Evolutionary conservation across 2,329 filamentous ascomycete genomes (phyloP).

Genomic region (Diaporthe vaccinii): DNA sequence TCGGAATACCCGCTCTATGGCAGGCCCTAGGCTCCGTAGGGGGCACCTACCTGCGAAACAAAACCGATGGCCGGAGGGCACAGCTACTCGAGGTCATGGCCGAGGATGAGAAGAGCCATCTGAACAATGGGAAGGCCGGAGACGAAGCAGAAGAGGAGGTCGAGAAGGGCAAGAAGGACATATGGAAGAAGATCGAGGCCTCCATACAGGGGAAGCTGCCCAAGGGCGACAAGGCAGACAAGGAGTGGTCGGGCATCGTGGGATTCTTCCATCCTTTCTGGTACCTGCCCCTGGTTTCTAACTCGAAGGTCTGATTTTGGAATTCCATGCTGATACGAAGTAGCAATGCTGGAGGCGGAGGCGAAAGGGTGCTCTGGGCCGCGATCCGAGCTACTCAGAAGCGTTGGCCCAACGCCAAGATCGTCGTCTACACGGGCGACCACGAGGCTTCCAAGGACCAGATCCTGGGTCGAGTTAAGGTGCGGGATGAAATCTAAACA

Average conservation of each 20-base stretch:
- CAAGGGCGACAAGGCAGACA: conserved; percentile 58
- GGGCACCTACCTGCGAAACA: conserved; percentile 73
- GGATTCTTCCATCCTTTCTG: conserved; percentile 99
- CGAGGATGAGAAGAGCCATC: conserved; percentile 55
- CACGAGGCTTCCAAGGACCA: conserved; percentile 85
- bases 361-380: conserved; percentile 96
- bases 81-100: conserved; percentile 68
- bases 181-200: conserved; percentile 78
- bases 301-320: not conserved
- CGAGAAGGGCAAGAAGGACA: conserved; percentile 63
- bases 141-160: conserved; percentile 49
- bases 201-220: conserved; percentile 53
- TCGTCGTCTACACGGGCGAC: conserved; percentile 95
- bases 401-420: conserved; percentile 89
- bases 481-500: conserved; percentile 51
- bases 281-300: conserved; percentile 61
- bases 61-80: conserved; percentile 72
- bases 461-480: conserved; percentile 84
- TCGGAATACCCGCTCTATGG: conserved; percentile 55
- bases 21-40: conserved; percentile 57
- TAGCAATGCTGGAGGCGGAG: conserved; percentile 95
- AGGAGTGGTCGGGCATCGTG: conserved; percentile 85
- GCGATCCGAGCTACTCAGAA: conserved; percentile 92
- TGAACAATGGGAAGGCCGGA: conserved; percentile 48
- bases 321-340: conserved; percentile 38